Base-by-base conservation (phyloP, 768 basidiomycete species). In the Tricholoma saponaceum region DNA sequence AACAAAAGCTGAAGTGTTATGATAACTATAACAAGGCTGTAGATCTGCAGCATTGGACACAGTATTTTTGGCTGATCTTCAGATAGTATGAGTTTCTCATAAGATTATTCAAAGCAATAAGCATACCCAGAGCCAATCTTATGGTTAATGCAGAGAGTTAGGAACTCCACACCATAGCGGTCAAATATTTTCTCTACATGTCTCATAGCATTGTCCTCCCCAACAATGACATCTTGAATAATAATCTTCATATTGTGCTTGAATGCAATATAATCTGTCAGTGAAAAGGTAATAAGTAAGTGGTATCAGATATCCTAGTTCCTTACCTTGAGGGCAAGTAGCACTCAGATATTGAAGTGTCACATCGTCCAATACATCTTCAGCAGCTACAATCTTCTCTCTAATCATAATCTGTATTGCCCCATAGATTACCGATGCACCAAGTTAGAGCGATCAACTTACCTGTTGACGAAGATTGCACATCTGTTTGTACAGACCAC, bases 121-220 rank as follows among this genome's bases (percentile, higher is more conserved):
- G 49, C 54, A 10, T 59, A 65, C 64, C 55, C 58, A 22, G 55
- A 51, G 30, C 41, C 46, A 39, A 59, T 50, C 39, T 66, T 74
- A 30, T 74, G 64, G 18, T 67, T 61, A 33, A 73, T 72, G 59
- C 76, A 79, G 33, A 77, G 58, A 7, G 69, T 59, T 39, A 80
- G 68, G 54, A 80, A 77, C 23, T 60, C 60, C n/a, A 66, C 62
- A 14, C 77, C 78, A 56, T 73, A 74, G 18, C 65, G 60, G 3
- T 60, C 59, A 56, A 65, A 78, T 57, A 70, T 69, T 0, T 62
- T 43, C 4, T 74, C 65, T 0, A 69, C 68, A 33, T 68, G 51
- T 32, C 78, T 70, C 44, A 71, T 63, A 12, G 77, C 79, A 57
- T 80, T 22, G 4, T 28, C 71, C 67, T 82, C 77, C 22, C 74